A percentile compares a stretch with the other conserved stretches of the same genome.
Conservation (phyloP, 169 alveolate genomes). For the Plasmodium fragile region DNA sequence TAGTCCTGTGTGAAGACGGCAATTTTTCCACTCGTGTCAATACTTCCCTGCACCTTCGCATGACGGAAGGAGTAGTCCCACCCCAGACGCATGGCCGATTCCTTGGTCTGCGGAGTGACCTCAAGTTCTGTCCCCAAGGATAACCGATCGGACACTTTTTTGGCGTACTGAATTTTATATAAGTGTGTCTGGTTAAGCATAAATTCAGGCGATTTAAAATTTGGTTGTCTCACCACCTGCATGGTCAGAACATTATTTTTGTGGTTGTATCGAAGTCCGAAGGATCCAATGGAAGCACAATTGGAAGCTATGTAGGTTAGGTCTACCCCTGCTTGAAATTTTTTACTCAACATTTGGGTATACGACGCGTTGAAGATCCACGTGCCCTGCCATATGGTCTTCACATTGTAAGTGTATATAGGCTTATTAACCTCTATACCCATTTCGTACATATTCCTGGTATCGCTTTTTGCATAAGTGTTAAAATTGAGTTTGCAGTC, state of each 20-base stretch:
- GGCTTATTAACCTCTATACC: slow-evolving; percentile 88
- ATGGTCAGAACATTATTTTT: slow-evolving; percentile 85
- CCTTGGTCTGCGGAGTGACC: slow-evolving; percentile 84
- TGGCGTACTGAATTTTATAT: slow-evolving; percentile 84
- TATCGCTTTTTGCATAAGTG: slow-evolving; percentile 86
- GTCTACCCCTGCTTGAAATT: slow-evolving; percentile 92
- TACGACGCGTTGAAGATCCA: slow-evolving; percentile 90
- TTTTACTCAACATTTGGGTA: slow-evolving; percentile 88
- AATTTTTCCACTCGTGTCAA: slow-evolving; percentile 92
- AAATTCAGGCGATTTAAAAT: slow-evolving; percentile 87
- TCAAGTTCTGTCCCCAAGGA: slow-evolving; percentile 93
- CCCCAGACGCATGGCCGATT: slow-evolving; percentile 89
- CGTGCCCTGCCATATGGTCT: slow-evolving; percentile 92
- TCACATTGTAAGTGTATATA: slow-evolving; percentile 87
- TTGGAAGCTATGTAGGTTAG: slow-evolving; percentile 91
- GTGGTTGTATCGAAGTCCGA: slow-evolving; percentile 89
- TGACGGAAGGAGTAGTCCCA: slow-evolving; percentile 93
- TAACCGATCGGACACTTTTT: slow-evolving; percentile 89
- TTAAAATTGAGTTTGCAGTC: slow-evolving; percentile 89
- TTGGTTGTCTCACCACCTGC: slow-evolving; percentile 89
- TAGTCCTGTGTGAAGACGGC: slow-evolving; percentile 92
- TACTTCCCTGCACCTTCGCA: slow-evolving; percentile 93
- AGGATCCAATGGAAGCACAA: slow-evolving; percentile 90
- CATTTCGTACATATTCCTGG: slow-evolving; percentile 89
- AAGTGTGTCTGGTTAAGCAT: slow-evolving; percentile 84